phyloP scores from a whole-genome alignment of 805 yeast genomes.

The Wickerhamiella musiphila region DNA sequence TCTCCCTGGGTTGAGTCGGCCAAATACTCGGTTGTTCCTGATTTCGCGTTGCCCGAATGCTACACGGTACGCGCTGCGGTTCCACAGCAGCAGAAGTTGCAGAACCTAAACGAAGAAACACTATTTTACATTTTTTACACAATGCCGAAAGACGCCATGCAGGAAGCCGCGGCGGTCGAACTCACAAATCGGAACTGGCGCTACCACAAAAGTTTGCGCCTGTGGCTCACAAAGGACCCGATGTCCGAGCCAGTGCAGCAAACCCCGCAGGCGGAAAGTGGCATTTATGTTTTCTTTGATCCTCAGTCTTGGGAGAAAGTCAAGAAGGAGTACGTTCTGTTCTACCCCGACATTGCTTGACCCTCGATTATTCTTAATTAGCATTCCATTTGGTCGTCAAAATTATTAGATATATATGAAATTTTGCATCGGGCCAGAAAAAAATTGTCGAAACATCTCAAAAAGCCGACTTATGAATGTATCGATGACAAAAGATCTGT shows the following conservation, averaged over 20 bases:
- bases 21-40: constrained; percentile 78
- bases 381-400: no score
- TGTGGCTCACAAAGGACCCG: constrained; percentile 93
- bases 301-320: constrained; percentile 94
- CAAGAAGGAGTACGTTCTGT: constrained; percentile 46
- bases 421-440: no score
- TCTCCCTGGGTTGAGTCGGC: constrained; percentile 95
- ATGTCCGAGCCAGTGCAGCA: constrained; percentile 71
- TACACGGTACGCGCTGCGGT: constrained; percentile 26
- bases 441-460: no score
- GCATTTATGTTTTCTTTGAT: constrained; percentile 85
- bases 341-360: constrained; percentile 46
- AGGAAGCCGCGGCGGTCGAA: constrained; percentile 86
- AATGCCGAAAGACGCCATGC: constrained; percentile 81
- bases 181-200: constrained; percentile 90
- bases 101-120: constrained; percentile 69
- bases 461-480: no score
- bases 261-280: constrained; percentile 74
- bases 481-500: no score
- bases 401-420: no score
- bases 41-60: constrained; percentile 48
- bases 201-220: constrained; percentile 85
- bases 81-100: constrained; percentile 28
- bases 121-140: constrained; percentile 85
- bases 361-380: no score